phyloP scores from a whole-genome alignment of 495 filamentous ascomycete genomes.

The Sporormia fimetaria region DNA sequence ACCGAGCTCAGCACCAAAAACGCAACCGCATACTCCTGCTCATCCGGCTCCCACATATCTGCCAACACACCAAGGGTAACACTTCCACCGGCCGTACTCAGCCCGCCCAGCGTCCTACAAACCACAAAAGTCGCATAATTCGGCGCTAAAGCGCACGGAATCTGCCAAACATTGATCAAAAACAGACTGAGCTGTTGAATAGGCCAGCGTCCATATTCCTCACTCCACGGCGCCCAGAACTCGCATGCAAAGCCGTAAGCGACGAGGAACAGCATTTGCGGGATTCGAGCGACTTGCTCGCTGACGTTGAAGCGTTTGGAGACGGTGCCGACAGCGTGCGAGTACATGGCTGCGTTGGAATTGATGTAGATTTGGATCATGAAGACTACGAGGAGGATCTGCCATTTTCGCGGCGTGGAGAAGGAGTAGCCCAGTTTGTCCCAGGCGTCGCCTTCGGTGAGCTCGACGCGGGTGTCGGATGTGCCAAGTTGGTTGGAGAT shows the following conservation, averaged over 20 bases:
- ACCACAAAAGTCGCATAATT: conserved; percentile 47
- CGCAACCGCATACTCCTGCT: conserved; percentile 50
- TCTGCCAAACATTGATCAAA: conserved; percentile 49
- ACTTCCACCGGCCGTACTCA: conserved; percentile 52
- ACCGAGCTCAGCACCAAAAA: conserved; percentile 56
- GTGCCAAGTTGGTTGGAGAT: no score
- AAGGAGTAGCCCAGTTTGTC: conserved; percentile 47
- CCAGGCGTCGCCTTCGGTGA: conserved; percentile 48
- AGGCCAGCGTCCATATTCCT: conserved; percentile 48
- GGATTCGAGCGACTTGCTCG: conserved; percentile 21
- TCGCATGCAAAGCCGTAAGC: conserved; percentile 56
- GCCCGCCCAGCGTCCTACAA: conserved; percentile 46
- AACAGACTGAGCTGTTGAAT: conserved; percentile 46
- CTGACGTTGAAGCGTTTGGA: conserved; percentile 32
- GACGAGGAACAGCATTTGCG: conserved; percentile 46
- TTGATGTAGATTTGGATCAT: conserved; percentile 49
- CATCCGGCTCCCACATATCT: conserved; percentile 50
- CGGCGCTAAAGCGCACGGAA: conserved; percentile 42
- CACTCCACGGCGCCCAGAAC: conserved; percentile 56
- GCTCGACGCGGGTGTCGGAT: no score
- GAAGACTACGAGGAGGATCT: conserved; percentile 50
- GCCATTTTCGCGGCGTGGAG: conserved; percentile 44
- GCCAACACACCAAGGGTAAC: conserved; percentile 54
- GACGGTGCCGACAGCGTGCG: conserved; percentile 42
- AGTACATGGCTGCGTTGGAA: conserved; percentile 47